Percentiles rank a stretch among this genome's conserved stretches.
Evolutionary conservation across 1,139 yeast species (phyloP).

Genomic region (Debaryomycetaceae sp.): DNA sequence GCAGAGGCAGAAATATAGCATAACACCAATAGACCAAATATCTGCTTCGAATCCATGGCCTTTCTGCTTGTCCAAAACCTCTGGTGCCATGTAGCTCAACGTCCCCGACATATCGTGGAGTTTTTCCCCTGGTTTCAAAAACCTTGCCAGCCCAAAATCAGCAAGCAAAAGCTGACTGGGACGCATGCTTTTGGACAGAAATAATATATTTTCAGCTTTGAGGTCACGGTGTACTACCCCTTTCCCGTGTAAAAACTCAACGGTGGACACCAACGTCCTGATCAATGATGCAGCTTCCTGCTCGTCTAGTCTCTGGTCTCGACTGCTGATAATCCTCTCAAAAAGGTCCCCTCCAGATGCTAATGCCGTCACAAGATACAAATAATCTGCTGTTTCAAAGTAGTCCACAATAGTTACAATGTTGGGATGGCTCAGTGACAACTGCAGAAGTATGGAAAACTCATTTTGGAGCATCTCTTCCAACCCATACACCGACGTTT

Average conservation of each 20-base stretch:
- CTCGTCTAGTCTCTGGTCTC: slow-evolving; percentile 27
- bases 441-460: slow-evolving; percentile 50
- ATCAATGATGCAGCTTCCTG: slow-evolving; percentile 47
- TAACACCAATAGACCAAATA: slow-evolving; percentile 76
- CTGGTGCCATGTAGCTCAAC: slow-evolving; percentile 75
- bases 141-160: slow-evolving; percentile 65
- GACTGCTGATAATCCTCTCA: slow-evolving; percentile 50
- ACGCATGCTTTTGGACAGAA: slow-evolving; percentile 16
- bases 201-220: slow-evolving; percentile 40
- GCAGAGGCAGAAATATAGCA: slow-evolving; percentile 66
- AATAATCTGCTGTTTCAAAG: slow-evolving; percentile 60
- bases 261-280: slow-evolving; percentile 25
- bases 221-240: slow-evolving; percentile 41
- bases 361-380: slow-evolving; percentile 64
- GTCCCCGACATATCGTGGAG: slow-evolving; percentile 53
- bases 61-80: slow-evolving; percentile 44
- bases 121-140: slow-evolving; percentile 22
- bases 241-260: slow-evolving; percentile 28
- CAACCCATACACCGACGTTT: slow-evolving; percentile 32
- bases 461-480: slow-evolving; percentile 49
- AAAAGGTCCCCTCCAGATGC: slow-evolving; percentile 73
- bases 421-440: slow-evolving; percentile 42
- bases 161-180: slow-evolving; percentile 56
- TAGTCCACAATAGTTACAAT: slow-evolving; percentile 64
- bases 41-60: slow-evolving; percentile 65